Evolutionary conservation across 208 protist genomes (phyloP).

Genomic region (Leishmania mexicana): DNA sequence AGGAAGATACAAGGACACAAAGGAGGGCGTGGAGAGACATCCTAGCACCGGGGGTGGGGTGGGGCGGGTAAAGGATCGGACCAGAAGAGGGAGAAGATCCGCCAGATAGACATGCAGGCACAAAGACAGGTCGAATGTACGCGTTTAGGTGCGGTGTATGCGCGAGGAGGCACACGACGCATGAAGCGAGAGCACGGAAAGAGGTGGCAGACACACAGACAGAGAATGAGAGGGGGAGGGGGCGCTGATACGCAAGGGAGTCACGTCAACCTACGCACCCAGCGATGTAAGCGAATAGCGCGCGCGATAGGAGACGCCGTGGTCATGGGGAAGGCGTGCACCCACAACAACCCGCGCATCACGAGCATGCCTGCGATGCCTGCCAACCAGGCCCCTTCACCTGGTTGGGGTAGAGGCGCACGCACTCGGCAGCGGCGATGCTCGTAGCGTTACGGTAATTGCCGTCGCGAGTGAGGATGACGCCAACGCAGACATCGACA

Average conservation of each 20-base stretch:
- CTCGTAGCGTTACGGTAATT: conserved; percentile 57
- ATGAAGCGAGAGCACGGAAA: background rate
- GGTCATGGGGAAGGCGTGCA: background rate
- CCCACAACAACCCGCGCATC: background rate
- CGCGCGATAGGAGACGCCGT: background rate
- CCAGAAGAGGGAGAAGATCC: no score
- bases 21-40: no score
- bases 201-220: background rate
- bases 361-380: background rate
- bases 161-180: no score
- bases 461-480: conserved; percentile 38
- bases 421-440: conserved; percentile 44
- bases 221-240: background rate
- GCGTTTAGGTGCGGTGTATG: no score
- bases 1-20: no score
- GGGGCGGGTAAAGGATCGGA: no score
- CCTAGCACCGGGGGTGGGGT: no score
- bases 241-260: background rate
- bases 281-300: background rate
- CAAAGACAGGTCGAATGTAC: background rate
- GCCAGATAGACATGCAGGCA: no score
- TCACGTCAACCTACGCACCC: background rate
- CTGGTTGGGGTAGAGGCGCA: conserved; percentile 31
- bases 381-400: conserved; percentile 10
- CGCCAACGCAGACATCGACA: conserved; percentile 49